phyloP scores from a whole-genome alignment of 768 basidiomycete genomes.

The Collybiopsis luxurians region DNA sequence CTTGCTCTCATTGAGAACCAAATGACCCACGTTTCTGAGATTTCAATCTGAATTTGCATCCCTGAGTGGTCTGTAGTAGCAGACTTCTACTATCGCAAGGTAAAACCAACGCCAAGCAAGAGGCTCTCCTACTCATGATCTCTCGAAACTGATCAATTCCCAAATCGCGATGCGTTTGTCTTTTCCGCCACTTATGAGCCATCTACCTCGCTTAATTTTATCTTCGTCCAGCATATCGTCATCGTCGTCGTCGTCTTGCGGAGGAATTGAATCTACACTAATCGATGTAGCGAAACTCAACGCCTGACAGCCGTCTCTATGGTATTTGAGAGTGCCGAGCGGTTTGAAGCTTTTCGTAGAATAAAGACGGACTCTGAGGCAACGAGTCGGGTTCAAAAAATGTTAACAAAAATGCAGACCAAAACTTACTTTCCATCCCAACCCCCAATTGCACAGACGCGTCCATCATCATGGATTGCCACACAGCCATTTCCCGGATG shows the following conservation, averaged over 20 bases:
- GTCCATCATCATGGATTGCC: slow-evolving; percentile 72
- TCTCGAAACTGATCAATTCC: slow-evolving; percentile 55
- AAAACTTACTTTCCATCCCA: slow-evolving; percentile 92
- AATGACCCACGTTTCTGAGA: too few relatives aligned
- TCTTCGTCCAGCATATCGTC: slow-evolving; percentile 50
- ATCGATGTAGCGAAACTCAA: slow-evolving; percentile 60
- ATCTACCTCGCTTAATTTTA: slow-evolving; percentile 44
- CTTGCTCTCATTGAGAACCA: too few relatives aligned
- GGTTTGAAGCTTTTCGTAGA: slow-evolving; percentile 78
- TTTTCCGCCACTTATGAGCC: slow-evolving; percentile 65
- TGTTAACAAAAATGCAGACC: neutral
- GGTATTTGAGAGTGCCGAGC: slow-evolving; percentile 82
- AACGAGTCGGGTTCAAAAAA: neutral
- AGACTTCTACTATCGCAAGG: too few relatives aligned
- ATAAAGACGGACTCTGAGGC: slow-evolving; percentile 71
- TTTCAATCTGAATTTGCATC: too few relatives aligned
- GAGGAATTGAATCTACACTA: slow-evolving; percentile 13
- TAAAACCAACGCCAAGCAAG: too few relatives aligned
- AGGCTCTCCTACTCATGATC: slow-evolving; percentile 11
- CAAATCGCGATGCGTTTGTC: slow-evolving; percentile 74
- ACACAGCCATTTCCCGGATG: slow-evolving; percentile 78
- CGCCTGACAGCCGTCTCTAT: slow-evolving; percentile 74
- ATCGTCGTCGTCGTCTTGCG: slow-evolving; percentile 42
- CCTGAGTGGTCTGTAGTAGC: too few relatives aligned
- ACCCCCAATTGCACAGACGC: slow-evolving; percentile 83